A percentile compares a stretch with the other conserved stretches of the same genome.
phyloP scores from a whole-genome alignment of 2,329 filamentous ascomycete species.

The Colletotrichum shisoi region DNA sequence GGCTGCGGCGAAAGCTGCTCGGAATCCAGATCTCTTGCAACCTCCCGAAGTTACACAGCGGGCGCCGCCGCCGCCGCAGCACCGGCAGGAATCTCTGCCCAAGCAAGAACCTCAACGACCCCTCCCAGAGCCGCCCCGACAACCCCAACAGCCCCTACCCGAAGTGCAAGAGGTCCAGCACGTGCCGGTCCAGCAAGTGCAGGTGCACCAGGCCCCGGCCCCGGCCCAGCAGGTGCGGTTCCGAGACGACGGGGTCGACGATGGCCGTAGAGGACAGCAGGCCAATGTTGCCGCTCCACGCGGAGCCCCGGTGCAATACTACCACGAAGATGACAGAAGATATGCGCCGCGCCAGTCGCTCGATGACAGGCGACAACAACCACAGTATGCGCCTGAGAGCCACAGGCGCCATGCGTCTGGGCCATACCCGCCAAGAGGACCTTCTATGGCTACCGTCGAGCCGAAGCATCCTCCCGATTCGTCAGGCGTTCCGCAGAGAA shows the following conservation, averaged over 20 bases:
- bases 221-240: conserved; percentile 48
- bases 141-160: conserved; percentile 17
- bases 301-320: conserved; percentile 46
- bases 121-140: conserved; percentile 26
- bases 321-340: conserved; percentile 46
- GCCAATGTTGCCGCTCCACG: conserved; percentile 42
- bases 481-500: conserved; percentile 32
- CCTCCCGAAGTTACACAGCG: conserved; percentile 42
- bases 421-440: conserved; percentile 37
- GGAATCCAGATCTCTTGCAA: conserved; percentile 40
- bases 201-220: conserved; percentile 40
- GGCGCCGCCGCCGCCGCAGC: conserved; percentile 39
- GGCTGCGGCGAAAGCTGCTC: conserved; percentile 50
- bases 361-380: conserved; percentile 42
- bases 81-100: conserved; percentile 38
- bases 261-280: conserved; percentile 39
- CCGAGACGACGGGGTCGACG: conserved; percentile 41
- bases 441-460: conserved; percentile 41
- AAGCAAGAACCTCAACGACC: conserved; percentile 42
- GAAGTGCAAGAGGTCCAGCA: conserved; percentile 28
- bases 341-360: conserved; percentile 42
- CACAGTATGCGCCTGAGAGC: conserved; percentile 48
- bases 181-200: conserved; percentile 31
- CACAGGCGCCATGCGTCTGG: conserved; percentile 43
- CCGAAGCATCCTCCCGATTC: conserved; percentile 30